Percentiles rank a stretch among this genome's conserved stretches.
Evolutionary conservation across 2,329 filamentous ascomycete genomes (phyloP).

Genomic region (Ophiostoma sp.): DNA sequence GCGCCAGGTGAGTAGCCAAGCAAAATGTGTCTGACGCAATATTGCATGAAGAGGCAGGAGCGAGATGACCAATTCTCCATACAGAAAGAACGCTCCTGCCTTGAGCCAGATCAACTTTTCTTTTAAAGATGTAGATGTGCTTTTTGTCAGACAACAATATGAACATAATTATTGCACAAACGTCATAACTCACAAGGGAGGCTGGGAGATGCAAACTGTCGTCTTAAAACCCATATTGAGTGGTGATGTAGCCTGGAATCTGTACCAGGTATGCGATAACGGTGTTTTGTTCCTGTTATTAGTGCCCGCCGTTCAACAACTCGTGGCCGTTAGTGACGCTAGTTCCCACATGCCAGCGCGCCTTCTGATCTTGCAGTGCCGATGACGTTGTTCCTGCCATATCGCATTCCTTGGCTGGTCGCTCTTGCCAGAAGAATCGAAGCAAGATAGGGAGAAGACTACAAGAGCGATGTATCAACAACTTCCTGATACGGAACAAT

Average conservation of each 20-base stretch:
- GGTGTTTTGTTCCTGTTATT: not conserved
- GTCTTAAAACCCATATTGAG: not conserved
- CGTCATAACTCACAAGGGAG: not conserved
- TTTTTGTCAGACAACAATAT: not conserved
- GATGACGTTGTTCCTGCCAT: slow-evolving; percentile 24
- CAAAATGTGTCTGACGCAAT: slow-evolving; percentile 20
- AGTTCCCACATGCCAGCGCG: slow-evolving; percentile 18
- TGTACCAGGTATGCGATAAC: not conserved
- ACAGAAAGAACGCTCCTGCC: not conserved
- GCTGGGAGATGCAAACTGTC: not conserved
- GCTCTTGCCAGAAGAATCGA: not conserved
- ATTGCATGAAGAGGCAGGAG: slow-evolving; percentile 18
- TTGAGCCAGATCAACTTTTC: not conserved
- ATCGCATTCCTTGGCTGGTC: not conserved
- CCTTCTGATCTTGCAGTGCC: not conserved
- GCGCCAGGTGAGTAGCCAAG: not conserved
- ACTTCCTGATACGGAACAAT: not conserved
- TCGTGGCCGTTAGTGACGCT: not conserved
- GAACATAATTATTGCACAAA: not conserved
- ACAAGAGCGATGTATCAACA: not conserved
- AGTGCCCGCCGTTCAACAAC: slow-evolving; percentile 7
- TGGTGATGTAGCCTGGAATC: not conserved
- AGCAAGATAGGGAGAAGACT: not conserved
- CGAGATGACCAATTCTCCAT: not conserved
- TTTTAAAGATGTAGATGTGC: not conserved